These are phyloP conservation scores for Pseudofabraea citricarpa DNA, from an alignment of 2,329 filamentous ascomycete species.

Conservation along the genomic window DNA sequence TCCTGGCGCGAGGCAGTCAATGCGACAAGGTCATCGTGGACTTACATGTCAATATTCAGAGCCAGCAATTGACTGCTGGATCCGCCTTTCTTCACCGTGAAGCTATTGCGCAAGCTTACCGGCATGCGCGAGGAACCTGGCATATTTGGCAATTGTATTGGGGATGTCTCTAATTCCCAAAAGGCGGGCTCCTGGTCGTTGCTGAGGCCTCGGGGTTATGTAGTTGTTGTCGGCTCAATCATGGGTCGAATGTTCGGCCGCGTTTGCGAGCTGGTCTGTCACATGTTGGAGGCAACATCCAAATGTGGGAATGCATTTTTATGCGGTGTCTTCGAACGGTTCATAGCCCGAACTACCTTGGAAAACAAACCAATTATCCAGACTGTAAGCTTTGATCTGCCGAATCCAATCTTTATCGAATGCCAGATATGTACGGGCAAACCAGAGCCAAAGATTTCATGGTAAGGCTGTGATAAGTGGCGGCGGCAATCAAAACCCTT, in stretches of 20 bases:
- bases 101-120: slow-evolving; percentile 63
- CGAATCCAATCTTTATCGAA: too few species aligned
- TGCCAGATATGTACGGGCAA: too few species aligned
- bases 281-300: neutral
- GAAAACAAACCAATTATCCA: too few species aligned
- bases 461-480: too few species aligned
- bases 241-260: neutral
- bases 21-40: slow-evolving; percentile 11
- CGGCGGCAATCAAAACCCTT: too few species aligned
- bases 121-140: slow-evolving; percentile 67
- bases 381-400: too few species aligned
- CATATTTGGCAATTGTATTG: too few species aligned
- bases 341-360: neutral
- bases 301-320: neutral
- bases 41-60: slow-evolving; percentile 66
- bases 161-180: neutral
- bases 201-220: neutral
- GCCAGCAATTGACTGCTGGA: slow-evolving; percentile 52
- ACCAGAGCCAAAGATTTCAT: too few species aligned
- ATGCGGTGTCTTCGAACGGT: slow-evolving; percentile 1
- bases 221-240: neutral
- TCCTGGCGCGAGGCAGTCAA: neutral
- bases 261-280: neutral
- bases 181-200: too few species aligned
- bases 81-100: slow-evolving; percentile 55